Evolutionary conservation across 2,329 filamentous ascomycete species (phyloP).

Genomic region (Pezicula rhizophila): DNA sequence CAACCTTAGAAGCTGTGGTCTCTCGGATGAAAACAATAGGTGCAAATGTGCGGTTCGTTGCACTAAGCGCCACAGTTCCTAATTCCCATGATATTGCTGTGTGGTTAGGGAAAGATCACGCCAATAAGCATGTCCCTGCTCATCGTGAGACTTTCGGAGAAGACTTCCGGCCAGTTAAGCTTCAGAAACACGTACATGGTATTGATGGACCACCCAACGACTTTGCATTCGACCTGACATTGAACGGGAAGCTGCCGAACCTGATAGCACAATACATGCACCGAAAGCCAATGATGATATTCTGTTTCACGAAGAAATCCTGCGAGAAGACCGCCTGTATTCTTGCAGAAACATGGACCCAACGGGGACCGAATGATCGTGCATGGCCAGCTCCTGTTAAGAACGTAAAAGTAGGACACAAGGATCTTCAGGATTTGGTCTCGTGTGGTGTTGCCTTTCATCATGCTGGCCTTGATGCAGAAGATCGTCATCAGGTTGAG

Average conservation of each 20-base stretch:
- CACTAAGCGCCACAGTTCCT: slow-evolving; percentile 76
- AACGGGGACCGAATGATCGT: slow-evolving; percentile 42
- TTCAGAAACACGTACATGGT: slow-evolving; percentile 73
- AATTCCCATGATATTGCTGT: slow-evolving; percentile 74
- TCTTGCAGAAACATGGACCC: slow-evolving; percentile 60
- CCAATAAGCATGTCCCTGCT: slow-evolving; percentile 56
- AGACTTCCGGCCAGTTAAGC: slow-evolving; percentile 70
- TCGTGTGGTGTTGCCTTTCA: slow-evolving; percentile 68
- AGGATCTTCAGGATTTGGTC: slow-evolving; percentile 49
- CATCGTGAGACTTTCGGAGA: slow-evolving; percentile 67
- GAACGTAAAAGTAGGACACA: slow-evolving; percentile 45
- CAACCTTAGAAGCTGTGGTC: slow-evolving; percentile 76
- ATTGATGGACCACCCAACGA: slow-evolving; percentile 55
- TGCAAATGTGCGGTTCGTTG: slow-evolving; percentile 70
- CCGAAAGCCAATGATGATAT: slow-evolving; percentile 74
- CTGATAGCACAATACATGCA: slow-evolving; percentile 62
- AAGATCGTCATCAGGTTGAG: slow-evolving; percentile 63
- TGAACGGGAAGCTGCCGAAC: slow-evolving; percentile 59
- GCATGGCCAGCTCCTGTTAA: slow-evolving; percentile 57
- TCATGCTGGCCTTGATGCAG: slow-evolving; percentile 64
- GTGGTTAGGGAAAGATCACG: slow-evolving; percentile 67
- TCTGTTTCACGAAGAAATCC: slow-evolving; percentile 72
- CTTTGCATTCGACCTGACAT: slow-evolving; percentile 67
- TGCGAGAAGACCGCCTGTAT: slow-evolving; percentile 61
- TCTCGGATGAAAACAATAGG: slow-evolving; percentile 82